phyloP scores from a whole-genome alignment of 1,139 yeast genomes.

The Suhomyces chickasaworum region DNA sequence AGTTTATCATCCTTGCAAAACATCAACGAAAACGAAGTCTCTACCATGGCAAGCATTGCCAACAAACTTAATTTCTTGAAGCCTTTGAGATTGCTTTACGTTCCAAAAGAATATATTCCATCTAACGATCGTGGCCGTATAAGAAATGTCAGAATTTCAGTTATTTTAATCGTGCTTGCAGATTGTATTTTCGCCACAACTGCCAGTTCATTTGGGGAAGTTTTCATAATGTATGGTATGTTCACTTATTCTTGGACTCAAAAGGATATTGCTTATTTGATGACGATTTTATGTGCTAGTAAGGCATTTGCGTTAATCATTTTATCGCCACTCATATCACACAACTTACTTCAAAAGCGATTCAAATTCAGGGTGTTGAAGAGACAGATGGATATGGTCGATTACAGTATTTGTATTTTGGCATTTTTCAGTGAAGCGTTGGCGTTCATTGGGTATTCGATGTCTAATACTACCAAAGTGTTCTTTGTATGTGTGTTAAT shows the following conservation, averaged over 20 bases:
- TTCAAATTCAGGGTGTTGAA: slow-evolving; percentile 39
- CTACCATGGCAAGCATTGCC: not conserved
- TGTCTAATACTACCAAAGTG: slow-evolving; percentile 4
- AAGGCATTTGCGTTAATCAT: slow-evolving; percentile 37
- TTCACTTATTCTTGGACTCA: slow-evolving; percentile 62
- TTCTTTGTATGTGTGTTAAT: slow-evolving; percentile 23
- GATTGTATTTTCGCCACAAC: slow-evolving; percentile 48
- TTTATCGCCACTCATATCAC: slow-evolving; percentile 37
- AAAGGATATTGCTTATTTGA: slow-evolving; percentile 56
- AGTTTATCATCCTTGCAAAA: not conserved
- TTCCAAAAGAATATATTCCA: slow-evolving; percentile 42
- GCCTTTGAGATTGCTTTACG: slow-evolving; percentile 47
- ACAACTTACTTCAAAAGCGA: slow-evolving; percentile 27
- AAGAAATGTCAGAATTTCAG: slow-evolving; percentile 31
- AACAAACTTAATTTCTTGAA: slow-evolving; percentile 32
- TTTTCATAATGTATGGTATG: slow-evolving; percentile 59
- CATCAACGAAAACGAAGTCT: not conserved
- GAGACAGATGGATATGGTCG: slow-evolving; percentile 55
- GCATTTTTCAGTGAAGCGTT: slow-evolving; percentile 42
- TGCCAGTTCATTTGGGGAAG: slow-evolving; percentile 39
- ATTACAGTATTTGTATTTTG: slow-evolving; percentile 38
- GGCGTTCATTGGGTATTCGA: slow-evolving; percentile 37
- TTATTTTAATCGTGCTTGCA: slow-evolving; percentile 46
- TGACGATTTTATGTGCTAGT: slow-evolving; percentile 56
- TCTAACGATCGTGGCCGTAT: slow-evolving; percentile 12